A percentile compares a stretch with the other conserved stretches of the same genome.
These are phyloP conservation scores for Ceratobasidium sp. DNA, from an alignment of 1,284 basidiomycete genomes.

Conservation along the genomic window DNA sequence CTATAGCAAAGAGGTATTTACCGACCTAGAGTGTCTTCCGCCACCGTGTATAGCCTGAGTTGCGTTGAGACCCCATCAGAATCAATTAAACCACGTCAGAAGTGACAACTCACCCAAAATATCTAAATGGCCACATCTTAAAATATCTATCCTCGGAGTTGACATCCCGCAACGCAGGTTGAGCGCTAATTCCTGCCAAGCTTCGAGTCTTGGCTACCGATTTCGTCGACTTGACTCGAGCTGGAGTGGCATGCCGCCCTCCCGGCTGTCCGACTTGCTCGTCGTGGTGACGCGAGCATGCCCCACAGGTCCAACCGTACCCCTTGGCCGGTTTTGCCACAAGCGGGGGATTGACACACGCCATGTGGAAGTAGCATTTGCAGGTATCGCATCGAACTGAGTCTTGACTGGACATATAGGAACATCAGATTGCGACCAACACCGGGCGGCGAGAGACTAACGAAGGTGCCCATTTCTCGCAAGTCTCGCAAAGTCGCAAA, in stretches of 20 bases:
- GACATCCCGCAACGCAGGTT: conserved; percentile 1
- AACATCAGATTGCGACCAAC: conserved; percentile 2
- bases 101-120: conserved; percentile 81
- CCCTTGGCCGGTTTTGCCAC: conserved; percentile 94
- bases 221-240: conserved; percentile 57
- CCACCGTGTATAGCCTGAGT: conserved; percentile 83
- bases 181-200: conserved; percentile 18
- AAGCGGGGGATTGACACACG: conserved; percentile 92
- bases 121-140: conserved; percentile 95
- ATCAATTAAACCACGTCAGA: not conserved
- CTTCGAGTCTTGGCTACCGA: conserved; percentile 45
- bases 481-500: conserved; percentile 86
- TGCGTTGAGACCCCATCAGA: conserved; percentile 40
- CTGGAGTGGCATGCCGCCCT: conserved; percentile 52
- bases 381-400: conserved; percentile 95
- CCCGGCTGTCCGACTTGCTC: conserved; percentile 75
- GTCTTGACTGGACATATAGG: conserved; percentile 68
- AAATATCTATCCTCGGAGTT: conserved; percentile 79
- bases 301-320: conserved; percentile 97
- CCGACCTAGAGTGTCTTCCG: conserved; percentile 88
- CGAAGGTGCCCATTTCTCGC: conserved; percentile 88
- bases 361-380: conserved; percentile 95
- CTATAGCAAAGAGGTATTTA: conserved; percentile 44
- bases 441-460: conserved; percentile 57
- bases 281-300: conserved; percentile 88